Evolutionary conservation across 139 green algal species (phyloP), one percentile per base, ranked within the genome.

Genomic region (Volvox africanus): DNA sequence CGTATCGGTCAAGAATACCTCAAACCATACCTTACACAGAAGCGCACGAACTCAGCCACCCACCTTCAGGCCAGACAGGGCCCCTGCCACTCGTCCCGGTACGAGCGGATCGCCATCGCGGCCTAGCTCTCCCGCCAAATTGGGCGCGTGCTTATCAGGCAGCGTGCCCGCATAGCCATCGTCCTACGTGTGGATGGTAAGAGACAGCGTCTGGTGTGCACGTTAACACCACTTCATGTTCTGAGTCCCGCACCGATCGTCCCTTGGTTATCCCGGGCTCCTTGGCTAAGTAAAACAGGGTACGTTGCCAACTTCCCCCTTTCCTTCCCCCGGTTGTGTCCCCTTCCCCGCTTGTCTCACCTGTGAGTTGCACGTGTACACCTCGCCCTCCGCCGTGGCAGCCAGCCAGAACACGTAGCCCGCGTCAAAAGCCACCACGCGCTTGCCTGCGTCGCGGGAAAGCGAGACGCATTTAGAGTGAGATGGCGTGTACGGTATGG

Each of bases 331-430:
- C 65, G 3, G 65, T 24, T 5, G 44, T 5, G 44, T 9, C 44
- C 44, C 44, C 44, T 9, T 55, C 9, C 65, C 65, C 65, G 24
- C 21, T 2, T 55, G 0, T 44, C 67, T 0, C n/a, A 89, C 94
- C 93, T 92, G 83, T 26, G 92, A 94, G 92, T 93, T 90, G 89
- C 95, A 96, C 2, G 94, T 95, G 91, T 88, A 96, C 30, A 96
- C 87, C 50, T 90, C 69, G 20, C 95, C 95, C 26, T 91, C 80
- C 2, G 69, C 71, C 2, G 93, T 96, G 62, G 92, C 91, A 50
- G 93, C 93, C 2, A 95, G 76, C 94, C 94, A 96, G 67, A 95
- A 93, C 30, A 88, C 89, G 89, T 95, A 96, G 28, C 95, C 95
- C 91, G 92, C 76, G 86, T 95, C 92, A 86, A 95, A 94, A 0